phyloP scores from a whole-genome alignment of 345 rosid genomes.

The Citrus unshiu region DNA sequence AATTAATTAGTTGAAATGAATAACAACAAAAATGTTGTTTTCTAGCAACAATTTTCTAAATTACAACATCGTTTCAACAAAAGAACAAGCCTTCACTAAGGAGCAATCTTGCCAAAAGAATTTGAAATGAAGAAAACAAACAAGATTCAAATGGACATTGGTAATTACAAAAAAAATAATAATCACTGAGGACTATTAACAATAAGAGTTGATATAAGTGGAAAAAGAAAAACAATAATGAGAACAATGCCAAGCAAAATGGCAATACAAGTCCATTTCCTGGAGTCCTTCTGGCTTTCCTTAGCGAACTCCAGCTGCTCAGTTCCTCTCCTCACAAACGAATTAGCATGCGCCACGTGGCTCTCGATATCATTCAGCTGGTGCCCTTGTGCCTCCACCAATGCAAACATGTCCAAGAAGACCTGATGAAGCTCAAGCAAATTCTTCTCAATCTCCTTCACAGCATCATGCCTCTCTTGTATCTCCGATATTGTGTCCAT shows the following conservation, averaged over 20 bases:
- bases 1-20: no score
- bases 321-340: conserved; percentile 57
- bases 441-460: conserved; percentile 75
- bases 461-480: conserved; percentile 76
- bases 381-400: conserved; percentile 77
- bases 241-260: conserved; percentile 30
- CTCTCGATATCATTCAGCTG: conserved; percentile 80
- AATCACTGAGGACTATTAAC: background rate
- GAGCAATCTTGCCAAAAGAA: background rate
- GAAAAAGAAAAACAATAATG: conserved; percentile 9
- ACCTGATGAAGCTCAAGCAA: conserved; percentile 76
- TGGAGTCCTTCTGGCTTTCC: conserved; percentile 49
- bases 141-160: background rate
- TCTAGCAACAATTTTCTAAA: background rate
- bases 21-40: no score
- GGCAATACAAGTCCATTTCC: conserved; percentile 69
- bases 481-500: conserved; percentile 77
- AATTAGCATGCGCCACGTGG: conserved; percentile 65
- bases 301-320: conserved; percentile 50
- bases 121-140: background rate
- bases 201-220: background rate
- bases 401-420: conserved; percentile 82
- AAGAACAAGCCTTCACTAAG: background rate
- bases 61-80: background rate
- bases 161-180: background rate